Conservation (phyloP, 2,329 filamentous ascomycete species). For the Monilinia fructicola region DNA sequence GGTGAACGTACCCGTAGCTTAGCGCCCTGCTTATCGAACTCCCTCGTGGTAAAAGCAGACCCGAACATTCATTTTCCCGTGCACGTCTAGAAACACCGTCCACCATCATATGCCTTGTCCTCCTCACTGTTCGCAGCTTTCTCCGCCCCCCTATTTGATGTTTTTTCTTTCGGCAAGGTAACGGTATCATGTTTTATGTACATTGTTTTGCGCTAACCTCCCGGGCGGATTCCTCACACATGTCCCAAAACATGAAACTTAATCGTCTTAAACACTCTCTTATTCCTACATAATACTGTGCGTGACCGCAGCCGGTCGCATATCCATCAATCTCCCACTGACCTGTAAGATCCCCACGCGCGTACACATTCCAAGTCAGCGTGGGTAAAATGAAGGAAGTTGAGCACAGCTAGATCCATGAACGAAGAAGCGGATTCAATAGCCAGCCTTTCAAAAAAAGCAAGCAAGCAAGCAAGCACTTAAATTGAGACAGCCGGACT, state of each 20-base stretch:
- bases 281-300: too few relatives aligned
- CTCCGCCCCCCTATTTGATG: neutral
- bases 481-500: neutral
- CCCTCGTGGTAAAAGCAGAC: neutral
- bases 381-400: neutral
- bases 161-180: neutral
- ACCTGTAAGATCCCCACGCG: neutral
- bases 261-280: too few relatives aligned
- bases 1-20: too few relatives aligned
- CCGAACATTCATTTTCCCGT: neutral
- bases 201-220: too few relatives aligned
- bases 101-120: neutral
- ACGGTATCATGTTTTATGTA: too few relatives aligned
- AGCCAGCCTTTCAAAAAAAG: neutral
- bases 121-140: neutral
- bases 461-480: neutral
- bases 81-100: neutral
- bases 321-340: neutral
- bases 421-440: neutral
- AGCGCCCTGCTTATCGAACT: too few relatives aligned
- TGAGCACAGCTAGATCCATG: neutral
- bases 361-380: neutral
- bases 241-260: too few relatives aligned
- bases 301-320: too few relatives aligned
- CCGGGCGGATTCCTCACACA: neutral